Evolutionary conservation across 345 rosid species (phyloP), one percentile per base, ranked within the genome.

Genomic region (Populus tremula): DNA sequence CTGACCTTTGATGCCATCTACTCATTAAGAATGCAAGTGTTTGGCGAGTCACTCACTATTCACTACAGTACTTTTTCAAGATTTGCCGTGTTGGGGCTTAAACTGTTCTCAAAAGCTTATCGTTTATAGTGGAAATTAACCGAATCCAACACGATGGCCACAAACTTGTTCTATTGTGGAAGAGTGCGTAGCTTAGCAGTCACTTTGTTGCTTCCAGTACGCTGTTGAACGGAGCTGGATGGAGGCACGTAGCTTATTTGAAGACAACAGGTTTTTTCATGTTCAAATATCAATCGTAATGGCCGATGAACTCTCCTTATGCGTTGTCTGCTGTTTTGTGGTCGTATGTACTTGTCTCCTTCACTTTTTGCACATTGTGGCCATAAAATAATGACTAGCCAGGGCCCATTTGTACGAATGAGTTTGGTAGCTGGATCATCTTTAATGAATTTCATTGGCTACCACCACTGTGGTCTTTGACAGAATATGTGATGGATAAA

Each of bases 1-100:
- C 72, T 31, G 71, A 31, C 20, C 45, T 65, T 67, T 67, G 72
- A 67, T 25, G 71, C 78, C 78, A 75, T 75, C 13, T 3, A 13
- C 39, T 25, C 12, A 14, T 25, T 6, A 14, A 13, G 14, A 39
- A 39, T 39, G 43, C 43, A 10, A 10, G 14, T 5, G 41, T 5
- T 33, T 67, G 38, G 2, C 2, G 18, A 36, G 41, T 14, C n/a
- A 6, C 27, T 6, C 1, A 5, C n/a, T 31, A 66, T 4, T 53
- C 23, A 8, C 6, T 5, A 4, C 3, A 36, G 35, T 10, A 35
- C 38, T 0, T 50, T 11, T 35, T 21, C 16, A 49, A 29, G 29
- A 41, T 29, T 16, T 11, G 21, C 4, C 63, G 17, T 25, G 63
- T 0, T 64, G 27, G 41, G 45, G 64, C 35, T 59, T 39, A 0